Base-by-base conservation (phyloP, 169 alveolate species). In the Plasmodium fragile region DNA sequence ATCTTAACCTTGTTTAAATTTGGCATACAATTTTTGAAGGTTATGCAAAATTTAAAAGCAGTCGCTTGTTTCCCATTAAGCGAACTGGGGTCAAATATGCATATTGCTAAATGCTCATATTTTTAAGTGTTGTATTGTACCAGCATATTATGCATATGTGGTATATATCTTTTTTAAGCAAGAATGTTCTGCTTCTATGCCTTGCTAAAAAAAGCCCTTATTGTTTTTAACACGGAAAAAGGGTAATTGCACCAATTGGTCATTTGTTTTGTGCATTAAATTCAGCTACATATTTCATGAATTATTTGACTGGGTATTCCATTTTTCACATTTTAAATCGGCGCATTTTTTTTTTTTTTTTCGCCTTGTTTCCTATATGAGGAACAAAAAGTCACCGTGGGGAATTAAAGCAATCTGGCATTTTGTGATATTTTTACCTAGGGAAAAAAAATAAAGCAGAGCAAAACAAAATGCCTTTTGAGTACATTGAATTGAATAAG, bases 11-110 rank as follows among this genome's bases (percentile, higher is more conserved):
- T n/a, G 55, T 30, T 78, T 78, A 39, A 36, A 39, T 78, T 13
- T 78, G 69, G 70, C 45, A 78, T 22, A 78, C 32, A 49, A 78
- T 32, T 78, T 78, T 34, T 36, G 83, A 32, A 78, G 55, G 28
- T 78, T 78, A 39, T 41, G 72, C 4, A 32, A n/a, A 78, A 4
- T 30, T 4, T 78, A 39, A 78, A 78, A 78, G 10, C 7, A 43
- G 7, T 41, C 55, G 30, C 16, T 18, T 11, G 55, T 78, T 78
- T 78, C 43, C 83, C 71, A 16, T 78, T 41, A 78, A 78, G 83
- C 70, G 39, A 43, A 41, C 43, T 22, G 3, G 32, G 3, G 32
- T 78, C 32, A 78, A 78, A 34, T 36, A 49, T 39, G 55, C 55
- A 39, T 78, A 41, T 65, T 65, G 30, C 30, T 59, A 28, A 7